phyloP scores from a whole-genome alignment of 441 rosid genomes.

The Rhodomyrtus psidioides region DNA sequence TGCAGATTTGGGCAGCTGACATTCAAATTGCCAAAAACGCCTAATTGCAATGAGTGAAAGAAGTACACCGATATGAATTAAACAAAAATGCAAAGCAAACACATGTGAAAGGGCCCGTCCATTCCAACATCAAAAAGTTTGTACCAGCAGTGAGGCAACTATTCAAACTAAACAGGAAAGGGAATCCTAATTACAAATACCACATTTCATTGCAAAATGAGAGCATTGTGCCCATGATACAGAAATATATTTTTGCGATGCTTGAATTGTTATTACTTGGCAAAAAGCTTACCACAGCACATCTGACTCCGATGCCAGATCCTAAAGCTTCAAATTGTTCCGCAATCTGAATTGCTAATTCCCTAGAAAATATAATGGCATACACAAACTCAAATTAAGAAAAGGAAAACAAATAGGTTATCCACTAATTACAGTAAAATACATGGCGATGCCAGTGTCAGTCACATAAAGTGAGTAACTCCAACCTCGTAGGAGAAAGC shows the following conservation, averaged over 20 bases:
- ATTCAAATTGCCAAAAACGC: not conserved
- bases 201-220: not conserved
- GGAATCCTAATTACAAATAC: not conserved
- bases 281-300: constrained; percentile 68
- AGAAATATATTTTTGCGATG: not conserved
- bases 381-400: no score
- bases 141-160: not conserved
- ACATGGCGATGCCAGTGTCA: not conserved
- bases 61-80: not conserved
- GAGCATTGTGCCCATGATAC: not conserved
- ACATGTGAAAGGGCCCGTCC: not conserved
- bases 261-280: not conserved
- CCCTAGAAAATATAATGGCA: constrained; percentile 28
- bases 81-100: not conserved
- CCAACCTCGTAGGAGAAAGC: constrained; percentile 85
- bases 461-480: not conserved
- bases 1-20: no score
- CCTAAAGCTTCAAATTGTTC: constrained; percentile 88
- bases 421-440: not conserved
- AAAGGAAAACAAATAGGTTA: not conserved
- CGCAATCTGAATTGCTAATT: constrained; percentile 89
- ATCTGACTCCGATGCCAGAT: constrained; percentile 59
- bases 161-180: not conserved
- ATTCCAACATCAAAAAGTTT: not conserved
- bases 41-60: not conserved